These are phyloP conservation scores for Sugiyamaella neomexicana DNA, from an alignment of 1,139 yeast species.

Conservation along the genomic window DNA sequence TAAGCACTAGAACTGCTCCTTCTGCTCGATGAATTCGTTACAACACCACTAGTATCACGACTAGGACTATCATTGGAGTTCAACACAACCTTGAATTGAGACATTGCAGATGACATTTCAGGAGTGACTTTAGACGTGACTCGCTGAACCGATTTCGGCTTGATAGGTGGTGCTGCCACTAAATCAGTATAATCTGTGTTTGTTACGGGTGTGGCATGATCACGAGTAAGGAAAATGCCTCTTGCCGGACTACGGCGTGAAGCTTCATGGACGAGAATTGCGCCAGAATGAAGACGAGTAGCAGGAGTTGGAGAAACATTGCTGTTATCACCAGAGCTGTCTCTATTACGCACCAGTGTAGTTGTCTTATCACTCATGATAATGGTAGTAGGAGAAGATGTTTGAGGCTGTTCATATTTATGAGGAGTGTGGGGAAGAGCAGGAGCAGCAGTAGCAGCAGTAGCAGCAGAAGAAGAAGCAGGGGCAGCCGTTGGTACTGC, in stretches of 20 bases:
- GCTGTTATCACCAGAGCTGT: constrained; percentile 15
- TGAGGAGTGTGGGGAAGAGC: constrained; percentile 8
- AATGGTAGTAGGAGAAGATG: constrained; percentile 24
- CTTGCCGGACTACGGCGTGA: constrained; percentile 37
- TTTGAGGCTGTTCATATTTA: not conserved
- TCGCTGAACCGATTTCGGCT: constrained; percentile 5
- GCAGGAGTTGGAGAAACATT: constrained; percentile 35
- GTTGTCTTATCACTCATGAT: constrained; percentile 24
- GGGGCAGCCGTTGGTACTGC: no score
- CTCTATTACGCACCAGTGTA: constrained; percentile 11
- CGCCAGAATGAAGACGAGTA: constrained; percentile 30
- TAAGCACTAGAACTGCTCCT: not conserved
- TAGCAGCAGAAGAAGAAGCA: not conserved
- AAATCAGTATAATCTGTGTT: constrained; percentile 10
- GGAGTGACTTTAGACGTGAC: constrained; percentile 27
- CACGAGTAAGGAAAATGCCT: constrained; percentile 32
- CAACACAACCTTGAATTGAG: constrained; percentile 36
- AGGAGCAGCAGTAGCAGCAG: not conserved
- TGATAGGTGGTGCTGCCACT: constrained; percentile 4
- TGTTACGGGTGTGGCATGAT: constrained; percentile 20
- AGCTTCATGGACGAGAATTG: constrained; percentile 35
- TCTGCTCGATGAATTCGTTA: not conserved
- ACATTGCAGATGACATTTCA: constrained; percentile 36
- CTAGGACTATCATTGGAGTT: constrained; percentile 20
- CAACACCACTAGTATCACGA: not conserved